Percentiles rank a stretch among this genome's conserved stretches.
phyloP scores from a whole-genome alignment of 371 early-diverging fungal species.

The Cladochytrium tenue region DNA sequence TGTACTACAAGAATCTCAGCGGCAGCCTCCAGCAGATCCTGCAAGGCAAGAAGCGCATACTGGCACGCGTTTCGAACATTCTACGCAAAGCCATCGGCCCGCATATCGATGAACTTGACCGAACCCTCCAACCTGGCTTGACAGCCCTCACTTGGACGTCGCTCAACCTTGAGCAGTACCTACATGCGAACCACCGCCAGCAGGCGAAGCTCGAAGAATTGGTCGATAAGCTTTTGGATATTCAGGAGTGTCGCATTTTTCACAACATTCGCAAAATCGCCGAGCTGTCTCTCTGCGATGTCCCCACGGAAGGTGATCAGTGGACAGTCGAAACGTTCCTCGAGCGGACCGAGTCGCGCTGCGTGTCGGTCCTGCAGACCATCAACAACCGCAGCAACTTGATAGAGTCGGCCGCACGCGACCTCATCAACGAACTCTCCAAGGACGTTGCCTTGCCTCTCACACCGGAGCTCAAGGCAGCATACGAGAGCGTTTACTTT shows the following conservation, averaged over 20 bases:
- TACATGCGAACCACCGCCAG: conserved; percentile 44
- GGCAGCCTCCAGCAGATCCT: conserved; percentile 47
- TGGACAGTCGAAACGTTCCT: conserved; percentile 63
- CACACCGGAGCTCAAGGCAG: conserved; percentile 46
- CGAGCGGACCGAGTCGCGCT: conserved; percentile 54
- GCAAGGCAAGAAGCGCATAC: conserved; percentile 43
- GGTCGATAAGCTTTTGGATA: conserved; percentile 59
- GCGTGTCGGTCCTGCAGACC: conserved; percentile 39
- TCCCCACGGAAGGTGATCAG: conserved; percentile 58
- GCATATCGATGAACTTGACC: conserved; percentile 58
- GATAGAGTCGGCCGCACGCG: conserved; percentile 57
- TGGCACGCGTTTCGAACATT: conserved; percentile 43
- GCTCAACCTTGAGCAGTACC: conserved; percentile 55
- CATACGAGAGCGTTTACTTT: conserved; percentile 60
- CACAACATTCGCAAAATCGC: conserved; percentile 48
- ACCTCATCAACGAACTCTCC: conserved; percentile 51
- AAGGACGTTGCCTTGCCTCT: conserved; percentile 41
- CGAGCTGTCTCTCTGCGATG: conserved; percentile 53
- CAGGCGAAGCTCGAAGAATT: conserved; percentile 54
- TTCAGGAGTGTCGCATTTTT: conserved; percentile 56
- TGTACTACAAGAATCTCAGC: conserved; percentile 52
- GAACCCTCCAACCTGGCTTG: conserved; percentile 56
- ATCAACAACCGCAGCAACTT: conserved; percentile 59
- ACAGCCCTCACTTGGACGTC: conserved; percentile 63
- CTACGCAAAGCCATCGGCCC: conserved; percentile 53